Evolutionary conservation across 1,139 yeast species (phyloP), one percentile per base, ranked within the genome.

Genomic region (Saccharomyces hybrid): DNA sequence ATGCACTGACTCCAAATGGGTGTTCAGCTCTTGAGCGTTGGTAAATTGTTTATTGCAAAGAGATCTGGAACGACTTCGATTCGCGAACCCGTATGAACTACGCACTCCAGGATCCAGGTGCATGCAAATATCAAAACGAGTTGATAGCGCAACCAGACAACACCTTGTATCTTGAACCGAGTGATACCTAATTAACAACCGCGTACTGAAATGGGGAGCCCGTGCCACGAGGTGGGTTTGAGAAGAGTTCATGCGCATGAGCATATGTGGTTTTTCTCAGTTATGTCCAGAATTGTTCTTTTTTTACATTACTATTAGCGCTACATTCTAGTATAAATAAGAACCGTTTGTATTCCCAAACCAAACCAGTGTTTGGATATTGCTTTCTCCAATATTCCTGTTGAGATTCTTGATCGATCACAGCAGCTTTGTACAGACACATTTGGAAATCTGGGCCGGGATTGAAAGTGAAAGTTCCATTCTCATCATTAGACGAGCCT

Each of bases 1-100:
- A 30, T 93, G 98, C 14, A 71, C 77, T 1, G 74, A 70, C 9
- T 82, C 77, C 14, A 93, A 66, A 69, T 93, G 99, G 3, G 79
- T 75, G 52, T 89, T 89, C 51, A 93, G 74, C 3, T 78, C 85
- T 5, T 82, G 81, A 2, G 86, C 78, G 4, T 77, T 69, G 4
- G 64, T 54, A 63, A 86, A 89, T 0, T 59, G 61, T 50, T 65
- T 59, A 50, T 73, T 73, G 67, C 98, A 91, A 1, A 4, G 34
- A 13, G 34, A 31, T 31, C 34, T 31, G 34, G 34, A 31, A 31
- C 34, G 2, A 31, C n/a, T 4, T 31, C 34, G 4, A 31, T 31
- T 31, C 34, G 6, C 32, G 11, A 9, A 30, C 32, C 32, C 32
- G 32, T 9, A 30, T 30, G 32, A 30, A 30, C 32, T 31, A 13